These are phyloP conservation scores for Taphrina wiesneri DNA, from an alignment of 1,139 yeast species.

Conservation along the genomic window DNA sequence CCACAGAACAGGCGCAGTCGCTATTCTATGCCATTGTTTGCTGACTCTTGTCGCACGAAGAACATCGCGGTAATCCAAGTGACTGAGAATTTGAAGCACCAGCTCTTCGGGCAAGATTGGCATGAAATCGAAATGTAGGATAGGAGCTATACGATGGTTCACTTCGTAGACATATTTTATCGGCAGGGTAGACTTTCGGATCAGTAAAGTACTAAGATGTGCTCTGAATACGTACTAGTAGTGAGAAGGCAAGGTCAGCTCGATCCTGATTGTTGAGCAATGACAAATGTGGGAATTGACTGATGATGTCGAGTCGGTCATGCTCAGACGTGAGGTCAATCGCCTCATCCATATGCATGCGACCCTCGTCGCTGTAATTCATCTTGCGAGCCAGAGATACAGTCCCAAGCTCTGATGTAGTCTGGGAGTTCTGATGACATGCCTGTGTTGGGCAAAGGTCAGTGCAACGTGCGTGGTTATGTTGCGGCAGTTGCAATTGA, in stretches of 20 bases:
- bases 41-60: constrained; percentile 29
- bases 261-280: constrained; percentile 21
- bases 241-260: constrained; percentile 21
- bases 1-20: constrained; percentile 36
- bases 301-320: background rate
- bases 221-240: background rate
- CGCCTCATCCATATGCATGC: constrained; percentile 30
- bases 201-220: background rate
- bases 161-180: constrained; percentile 24
- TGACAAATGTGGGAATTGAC: constrained; percentile 4
- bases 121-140: constrained; percentile 28
- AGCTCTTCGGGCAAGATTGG: constrained; percentile 35
- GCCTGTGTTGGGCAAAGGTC: too few relatives aligned
- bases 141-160: constrained; percentile 17
- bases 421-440: background rate
- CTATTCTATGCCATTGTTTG: constrained; percentile 33
- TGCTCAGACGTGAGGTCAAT: constrained; percentile 29
- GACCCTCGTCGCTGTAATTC: constrained; percentile 4
- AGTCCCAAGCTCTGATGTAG: background rate
- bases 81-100: constrained; percentile 28
- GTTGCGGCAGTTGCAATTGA: too few relatives aligned
- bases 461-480: too few relatives aligned
- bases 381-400: background rate
- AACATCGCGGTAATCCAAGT: constrained; percentile 32
- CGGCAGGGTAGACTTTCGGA: constrained; percentile 9